These are phyloP conservation scores for Dendrothele bispora DNA, from an alignment of 768 basidiomycete species.

Conservation along the genomic window DNA sequence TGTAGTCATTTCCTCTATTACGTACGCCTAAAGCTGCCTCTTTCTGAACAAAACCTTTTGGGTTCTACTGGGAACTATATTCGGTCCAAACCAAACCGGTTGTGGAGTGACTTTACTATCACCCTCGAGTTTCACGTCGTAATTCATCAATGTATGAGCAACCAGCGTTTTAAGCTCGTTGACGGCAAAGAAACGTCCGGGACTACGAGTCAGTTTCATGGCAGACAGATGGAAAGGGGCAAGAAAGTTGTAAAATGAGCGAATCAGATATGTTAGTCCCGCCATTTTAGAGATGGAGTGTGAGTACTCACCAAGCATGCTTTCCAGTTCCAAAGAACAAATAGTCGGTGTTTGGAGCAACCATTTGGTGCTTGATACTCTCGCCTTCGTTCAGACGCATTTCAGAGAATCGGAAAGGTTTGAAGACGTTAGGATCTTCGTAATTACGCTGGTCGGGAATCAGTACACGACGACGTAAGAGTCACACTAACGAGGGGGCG, in stretches of 20 bases:
- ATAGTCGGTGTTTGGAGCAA: background rate
- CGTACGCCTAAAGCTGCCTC: no score
- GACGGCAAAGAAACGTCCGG: conserved; percentile 30
- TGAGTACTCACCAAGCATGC: conserved; percentile 1
- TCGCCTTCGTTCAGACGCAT: conserved; percentile 14
- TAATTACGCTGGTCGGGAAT: conserved; percentile 20
- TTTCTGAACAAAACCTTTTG: conserved; percentile 27
- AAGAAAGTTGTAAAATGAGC: background rate
- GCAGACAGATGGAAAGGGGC: background rate
- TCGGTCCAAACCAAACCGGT: conserved; percentile 22
- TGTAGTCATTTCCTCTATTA: no score
- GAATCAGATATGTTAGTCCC: background rate
- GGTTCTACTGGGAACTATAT: conserved; percentile 4
- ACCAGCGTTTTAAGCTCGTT: conserved; percentile 27
- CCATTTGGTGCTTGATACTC: conserved; percentile 15
- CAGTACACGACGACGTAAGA: background rate
- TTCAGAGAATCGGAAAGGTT: conserved; percentile 13
- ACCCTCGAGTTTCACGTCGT: conserved; percentile 28
- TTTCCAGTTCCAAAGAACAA: conserved; percentile 2
- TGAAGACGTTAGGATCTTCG: conserved; percentile 13
- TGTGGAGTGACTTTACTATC: conserved; percentile 34
- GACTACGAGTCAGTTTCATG: conserved; percentile 10
- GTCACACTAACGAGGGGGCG: background rate
- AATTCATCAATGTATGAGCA: conserved; percentile 26
- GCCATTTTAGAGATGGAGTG: no score